Conservation (phyloP, 2,329 filamentous ascomycete species). For the Fusarium sulawesiense region DNA sequence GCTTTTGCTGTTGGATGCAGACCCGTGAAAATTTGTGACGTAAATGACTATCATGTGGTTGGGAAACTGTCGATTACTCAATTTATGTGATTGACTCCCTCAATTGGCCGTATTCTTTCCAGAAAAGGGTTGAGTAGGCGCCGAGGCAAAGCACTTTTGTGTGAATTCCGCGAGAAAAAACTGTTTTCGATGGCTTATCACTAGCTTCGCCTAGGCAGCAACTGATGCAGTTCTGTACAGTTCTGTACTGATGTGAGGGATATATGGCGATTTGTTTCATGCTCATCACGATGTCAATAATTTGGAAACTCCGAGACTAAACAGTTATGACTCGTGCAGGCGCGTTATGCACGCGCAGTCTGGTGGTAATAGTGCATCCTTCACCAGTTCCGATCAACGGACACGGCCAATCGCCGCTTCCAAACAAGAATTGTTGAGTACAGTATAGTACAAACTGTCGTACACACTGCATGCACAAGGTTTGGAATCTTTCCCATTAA, state of each 20-base stretch:
- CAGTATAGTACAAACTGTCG: background rate
- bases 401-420: background rate
- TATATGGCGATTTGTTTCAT: constrained; percentile 22
- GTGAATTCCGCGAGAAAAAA: constrained; percentile 28
- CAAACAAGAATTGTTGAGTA: background rate
- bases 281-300: constrained; percentile 36
- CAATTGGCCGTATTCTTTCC: constrained; percentile 31
- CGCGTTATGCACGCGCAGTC: constrained; percentile 12
- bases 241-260: constrained; percentile 17
- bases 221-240: background rate
- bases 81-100: constrained; percentile 31
- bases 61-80: constrained; percentile 25
- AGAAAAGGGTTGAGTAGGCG: constrained; percentile 28
- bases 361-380: constrained; percentile 15
- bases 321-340: constrained; percentile 43
- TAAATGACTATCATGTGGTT: constrained; percentile 37
- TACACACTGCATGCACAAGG: constrained; percentile 3
- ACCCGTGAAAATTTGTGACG: constrained; percentile 36
- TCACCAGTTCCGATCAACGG: constrained; percentile 10
- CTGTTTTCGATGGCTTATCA: constrained; percentile 29
- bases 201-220: background rate
- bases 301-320: constrained; percentile 41
- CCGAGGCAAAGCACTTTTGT: constrained; percentile 33
- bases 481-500: background rate
- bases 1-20: constrained; percentile 24